Conservation (phyloP, 192 early-diverging fungal genomes). For the Backusella morwellensis region DNA sequence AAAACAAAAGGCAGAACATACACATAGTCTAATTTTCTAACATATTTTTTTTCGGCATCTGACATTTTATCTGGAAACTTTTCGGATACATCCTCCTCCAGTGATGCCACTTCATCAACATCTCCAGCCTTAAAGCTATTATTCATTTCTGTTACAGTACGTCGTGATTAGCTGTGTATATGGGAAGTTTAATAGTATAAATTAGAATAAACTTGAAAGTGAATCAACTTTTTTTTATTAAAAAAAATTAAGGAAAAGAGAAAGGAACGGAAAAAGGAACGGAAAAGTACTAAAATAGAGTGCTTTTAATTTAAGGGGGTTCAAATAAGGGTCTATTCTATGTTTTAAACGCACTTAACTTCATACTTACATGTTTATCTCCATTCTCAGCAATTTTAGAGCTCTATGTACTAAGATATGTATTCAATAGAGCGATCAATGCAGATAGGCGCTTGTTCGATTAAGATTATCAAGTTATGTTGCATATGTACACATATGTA, state of each 20-base stretch:
- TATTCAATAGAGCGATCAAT: not conserved
- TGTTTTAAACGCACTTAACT: not conserved
- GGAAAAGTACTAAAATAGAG: not conserved
- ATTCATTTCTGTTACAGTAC: not conserved
- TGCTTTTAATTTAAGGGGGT: not conserved
- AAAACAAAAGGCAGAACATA: conserved; percentile 17
- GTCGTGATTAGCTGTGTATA: not conserved
- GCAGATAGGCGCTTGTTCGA: not conserved
- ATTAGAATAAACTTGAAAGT: not conserved
- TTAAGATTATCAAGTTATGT: not conserved
- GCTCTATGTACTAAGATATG: not conserved
- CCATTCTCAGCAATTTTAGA: not conserved
- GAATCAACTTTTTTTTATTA: not conserved
- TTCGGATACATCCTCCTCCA: not conserved
- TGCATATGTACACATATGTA: not conserved
- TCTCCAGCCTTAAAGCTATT: not conserved
- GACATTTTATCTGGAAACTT: not conserved
- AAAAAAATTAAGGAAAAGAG: not conserved
- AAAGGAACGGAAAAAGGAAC: not conserved
- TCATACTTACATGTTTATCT: not conserved
- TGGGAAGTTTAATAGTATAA: not conserved
- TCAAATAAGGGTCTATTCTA: not conserved
- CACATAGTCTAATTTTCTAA: conserved; percentile 1
- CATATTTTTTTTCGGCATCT: not conserved
- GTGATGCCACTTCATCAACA: not conserved